Evolutionary conservation across 2,329 filamentous ascomycete genomes (phyloP).

Genomic region (Fusarium solani-melongenae): DNA sequence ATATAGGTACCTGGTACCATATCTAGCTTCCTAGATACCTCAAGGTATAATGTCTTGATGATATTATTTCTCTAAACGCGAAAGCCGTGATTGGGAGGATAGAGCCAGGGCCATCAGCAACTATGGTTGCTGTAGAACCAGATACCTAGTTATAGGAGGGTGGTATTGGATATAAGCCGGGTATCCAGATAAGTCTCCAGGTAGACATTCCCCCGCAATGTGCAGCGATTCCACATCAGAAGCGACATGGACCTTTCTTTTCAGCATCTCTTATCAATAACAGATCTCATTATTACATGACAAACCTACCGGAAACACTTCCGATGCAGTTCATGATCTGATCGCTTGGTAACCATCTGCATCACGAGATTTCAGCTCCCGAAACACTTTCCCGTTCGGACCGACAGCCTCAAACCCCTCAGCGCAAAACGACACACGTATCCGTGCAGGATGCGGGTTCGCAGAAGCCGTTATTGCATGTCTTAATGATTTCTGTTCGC

Average conservation of each 20-base stretch:
- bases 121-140: not conserved
- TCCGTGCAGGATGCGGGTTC: not conserved
- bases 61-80: not conserved
- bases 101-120: not conserved
- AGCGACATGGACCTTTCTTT: not conserved
- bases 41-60: not conserved
- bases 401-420: not conserved
- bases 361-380: not conserved
- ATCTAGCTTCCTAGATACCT: not conserved
- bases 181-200: not conserved
- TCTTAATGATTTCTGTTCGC: not conserved
- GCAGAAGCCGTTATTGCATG: not conserved
- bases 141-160: not conserved
- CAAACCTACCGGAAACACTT: not conserved
- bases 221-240: not conserved
- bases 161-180: not conserved
- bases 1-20: not conserved
- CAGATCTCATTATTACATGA: not conserved
- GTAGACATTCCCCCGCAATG: not conserved
- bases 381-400: not conserved
- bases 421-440: not conserved
- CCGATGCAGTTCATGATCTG: not conserved
- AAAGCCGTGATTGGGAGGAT: not conserved
- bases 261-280: not conserved
- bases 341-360: not conserved